Evolutionary conservation across 495 filamentous ascomycete species (phyloP).

Genomic region (Penicillium nucicola): DNA sequence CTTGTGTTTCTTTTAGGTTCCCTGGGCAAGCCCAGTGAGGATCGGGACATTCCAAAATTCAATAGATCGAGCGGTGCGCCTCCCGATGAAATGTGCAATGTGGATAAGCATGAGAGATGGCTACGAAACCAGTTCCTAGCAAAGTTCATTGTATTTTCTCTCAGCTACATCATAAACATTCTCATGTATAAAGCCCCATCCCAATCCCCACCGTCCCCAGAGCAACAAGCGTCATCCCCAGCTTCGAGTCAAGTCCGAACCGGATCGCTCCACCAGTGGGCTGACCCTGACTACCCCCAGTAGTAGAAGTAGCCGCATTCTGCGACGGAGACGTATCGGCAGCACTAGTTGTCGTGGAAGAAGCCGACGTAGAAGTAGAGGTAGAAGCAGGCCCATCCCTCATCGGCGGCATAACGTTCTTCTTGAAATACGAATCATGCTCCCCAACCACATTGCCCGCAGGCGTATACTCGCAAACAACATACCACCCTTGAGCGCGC

Average conservation of each 20-base stretch:
- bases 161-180: not conserved
- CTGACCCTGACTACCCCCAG: not conserved
- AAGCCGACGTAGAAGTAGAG: constrained; percentile 8
- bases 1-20: constrained; percentile 21
- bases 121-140: constrained; percentile 22
- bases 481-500: constrained; percentile 60
- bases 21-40: constrained; percentile 15
- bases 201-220: constrained; percentile 12
- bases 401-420: constrained; percentile 36
- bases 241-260: not conserved
- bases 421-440: constrained; percentile 38
- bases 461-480: constrained; percentile 80
- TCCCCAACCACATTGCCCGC: constrained; percentile 70
- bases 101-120: constrained; percentile 37
- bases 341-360: not conserved
- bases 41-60: constrained; percentile 28
- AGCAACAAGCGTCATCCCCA: constrained; percentile 8
- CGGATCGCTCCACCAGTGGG: constrained; percentile 3
- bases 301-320: not conserved
- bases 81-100: constrained; percentile 31
- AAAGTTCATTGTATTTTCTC: constrained; percentile 7
- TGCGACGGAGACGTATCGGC: not conserved
- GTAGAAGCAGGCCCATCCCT: not conserved
- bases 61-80: constrained; percentile 27
- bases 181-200: constrained; percentile 18